phyloP scores from a whole-genome alignment of 2,329 filamentous ascomycete species.

The Aspergillus ibericus region DNA sequence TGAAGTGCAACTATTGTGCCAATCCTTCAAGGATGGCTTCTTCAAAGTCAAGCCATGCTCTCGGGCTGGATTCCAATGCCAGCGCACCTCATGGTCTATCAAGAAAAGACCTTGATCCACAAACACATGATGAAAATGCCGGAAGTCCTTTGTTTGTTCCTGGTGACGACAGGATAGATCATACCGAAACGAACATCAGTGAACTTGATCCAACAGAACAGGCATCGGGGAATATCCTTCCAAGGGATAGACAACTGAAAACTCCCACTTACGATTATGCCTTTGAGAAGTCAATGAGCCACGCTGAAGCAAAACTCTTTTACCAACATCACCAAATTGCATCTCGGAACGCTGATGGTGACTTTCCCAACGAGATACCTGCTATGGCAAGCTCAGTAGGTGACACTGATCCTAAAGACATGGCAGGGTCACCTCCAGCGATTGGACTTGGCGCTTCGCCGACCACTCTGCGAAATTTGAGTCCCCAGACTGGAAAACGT shows the following conservation, averaged over 20 bases:
- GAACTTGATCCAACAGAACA: constrained; percentile 8
- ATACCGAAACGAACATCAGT: constrained; percentile 11
- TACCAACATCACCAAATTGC: constrained; percentile 85
- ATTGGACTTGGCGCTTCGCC: neutral
- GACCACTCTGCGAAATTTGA: neutral
- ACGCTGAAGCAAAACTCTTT: constrained; percentile 92
- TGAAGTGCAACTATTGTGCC: neutral
- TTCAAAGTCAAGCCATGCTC: constrained; percentile 12
- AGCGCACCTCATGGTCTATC: constrained; percentile 13
- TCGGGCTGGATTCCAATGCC: constrained; percentile 23
- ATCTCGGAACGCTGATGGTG: constrained; percentile 40
- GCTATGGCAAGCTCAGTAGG: neutral
- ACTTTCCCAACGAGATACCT: constrained; percentile 14
- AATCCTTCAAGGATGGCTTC: constrained; percentile 21
- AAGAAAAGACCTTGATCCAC: constrained; percentile 6
- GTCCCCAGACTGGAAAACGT: neutral
- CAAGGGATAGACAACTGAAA: constrained; percentile 54
- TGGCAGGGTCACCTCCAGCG: neutral
- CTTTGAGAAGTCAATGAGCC: constrained; percentile 89
- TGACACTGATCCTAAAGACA: neutral
- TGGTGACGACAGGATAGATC: constrained; percentile 12
- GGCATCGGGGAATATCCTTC: constrained; percentile 29
- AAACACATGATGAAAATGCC: neutral
- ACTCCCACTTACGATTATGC: constrained; percentile 93
- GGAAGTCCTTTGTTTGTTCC: neutral